Percentiles rank a stretch among this genome's conserved stretches.
These are phyloP conservation scores for Picea abies DNA, from an alignment of 83 land plant genomes.

Conservation along the genomic window DNA sequence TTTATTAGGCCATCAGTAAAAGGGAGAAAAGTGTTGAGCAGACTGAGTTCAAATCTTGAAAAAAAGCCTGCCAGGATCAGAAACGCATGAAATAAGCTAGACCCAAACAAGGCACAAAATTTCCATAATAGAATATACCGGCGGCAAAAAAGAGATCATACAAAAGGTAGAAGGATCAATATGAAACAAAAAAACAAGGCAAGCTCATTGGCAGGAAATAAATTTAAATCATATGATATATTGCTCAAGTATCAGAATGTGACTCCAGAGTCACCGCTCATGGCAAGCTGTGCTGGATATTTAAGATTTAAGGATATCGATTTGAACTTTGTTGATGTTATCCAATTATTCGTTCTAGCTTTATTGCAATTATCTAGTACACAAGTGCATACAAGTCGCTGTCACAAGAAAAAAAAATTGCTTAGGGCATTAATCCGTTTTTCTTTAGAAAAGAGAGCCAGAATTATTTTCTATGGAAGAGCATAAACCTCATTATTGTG, in stretches of 20 bases:
- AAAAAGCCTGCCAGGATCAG: neutral
- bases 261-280: neutral
- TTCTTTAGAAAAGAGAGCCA: too few species aligned
- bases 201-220: neutral
- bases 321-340: constrained; percentile 28
- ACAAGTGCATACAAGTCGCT: too few species aligned
- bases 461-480: too few species aligned
- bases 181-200: neutral
- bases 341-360: too few species aligned
- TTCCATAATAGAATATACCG: neutral
- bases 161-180: neutral
- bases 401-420: too few species aligned
- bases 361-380: too few species aligned
- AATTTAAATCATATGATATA: neutral
- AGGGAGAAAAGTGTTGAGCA: neutral
- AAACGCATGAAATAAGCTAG: neutral
- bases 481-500: too few species aligned
- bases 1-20: neutral
- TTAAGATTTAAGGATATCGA: too few species aligned
- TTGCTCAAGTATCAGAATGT: neutral
- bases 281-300: neutral
- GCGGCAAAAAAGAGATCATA: neutral
- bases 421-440: too few species aligned
- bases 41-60: too few species aligned
- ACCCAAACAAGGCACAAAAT: neutral